Conservation (phyloP, 805 yeast species). For the Kazachstania kunashirensis region DNA sequence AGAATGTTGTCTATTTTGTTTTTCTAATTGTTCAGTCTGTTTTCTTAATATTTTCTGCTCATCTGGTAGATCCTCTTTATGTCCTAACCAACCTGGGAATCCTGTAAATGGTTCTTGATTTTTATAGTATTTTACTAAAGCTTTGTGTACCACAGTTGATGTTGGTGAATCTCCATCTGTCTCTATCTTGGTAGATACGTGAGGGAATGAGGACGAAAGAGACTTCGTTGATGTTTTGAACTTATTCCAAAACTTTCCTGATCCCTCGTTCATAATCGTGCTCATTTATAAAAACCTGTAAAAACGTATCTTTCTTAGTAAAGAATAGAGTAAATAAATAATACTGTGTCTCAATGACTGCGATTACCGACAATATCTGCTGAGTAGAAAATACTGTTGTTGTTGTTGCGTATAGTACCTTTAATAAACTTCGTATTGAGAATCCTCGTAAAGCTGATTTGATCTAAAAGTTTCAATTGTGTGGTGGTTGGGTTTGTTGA, state of each 20-base stretch:
- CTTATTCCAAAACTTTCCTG: conserved; percentile 26
- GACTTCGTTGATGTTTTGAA: conserved; percentile 26
- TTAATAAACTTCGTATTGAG: too few species aligned
- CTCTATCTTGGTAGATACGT: conserved; percentile 27
- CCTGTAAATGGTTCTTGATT: conserved; percentile 28
- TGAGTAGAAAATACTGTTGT: too few species aligned
- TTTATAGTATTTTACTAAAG: conserved; percentile 34
- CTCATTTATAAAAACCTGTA: too few species aligned
- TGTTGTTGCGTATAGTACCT: too few species aligned
- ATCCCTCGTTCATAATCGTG: conserved; percentile 7
- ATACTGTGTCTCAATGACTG: too few species aligned
- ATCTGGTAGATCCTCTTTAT: conserved; percentile 27
- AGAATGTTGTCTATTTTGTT: conserved; percentile 4
- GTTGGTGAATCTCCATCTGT: conserved; percentile 35
- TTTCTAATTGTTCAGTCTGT: conserved; percentile 16
- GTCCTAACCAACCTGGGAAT: conserved; percentile 32
- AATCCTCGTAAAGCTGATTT: too few species aligned
- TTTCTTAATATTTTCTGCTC: conserved; percentile 25
- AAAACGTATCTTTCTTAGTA: too few species aligned
- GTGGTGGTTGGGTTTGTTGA: too few species aligned
- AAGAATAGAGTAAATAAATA: too few species aligned
- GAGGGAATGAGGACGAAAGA: conserved; percentile 21
- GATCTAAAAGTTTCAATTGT: too few species aligned
- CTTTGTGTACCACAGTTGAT: conserved; percentile 38
- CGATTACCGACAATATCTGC: too few species aligned